Evolutionary conservation across 2,329 filamentous ascomycete genomes (phyloP), one percentile per base, ranked within the genome.

Genomic region (Talaromyces sp.): DNA sequence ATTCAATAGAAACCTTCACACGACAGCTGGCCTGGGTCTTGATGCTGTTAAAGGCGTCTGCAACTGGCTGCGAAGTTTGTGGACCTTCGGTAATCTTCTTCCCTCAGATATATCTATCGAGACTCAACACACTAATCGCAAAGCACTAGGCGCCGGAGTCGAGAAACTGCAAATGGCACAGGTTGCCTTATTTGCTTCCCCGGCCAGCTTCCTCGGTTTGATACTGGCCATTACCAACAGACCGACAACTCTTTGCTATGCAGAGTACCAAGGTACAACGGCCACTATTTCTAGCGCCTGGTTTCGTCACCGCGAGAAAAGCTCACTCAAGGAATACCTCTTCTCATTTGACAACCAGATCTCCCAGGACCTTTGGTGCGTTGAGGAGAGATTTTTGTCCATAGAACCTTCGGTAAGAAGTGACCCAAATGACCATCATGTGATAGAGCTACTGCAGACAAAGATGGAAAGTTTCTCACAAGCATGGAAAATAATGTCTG

Each of bases 31-130:
- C 63, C 84, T 85, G 39, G 90, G 85, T 67, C 84, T 87, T 67
- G 81, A 82, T 42, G 89, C 87, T 3, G 87, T 86, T 40, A 89
- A 86, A 66, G 86, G 90, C 69, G 83, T 95, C 39, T 84, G 95
- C 62, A 83, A 87, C 68, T 99, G 95, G 95, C 75, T 95, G 1
- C 87, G 92, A 68, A 84, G 87, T 37, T 88, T 84, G 69, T 99
- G 93, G 92, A 87, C 87, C 67, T 89, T 92, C 67, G 87, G 91
- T 93, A 80, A 73, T 84, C 75, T 60, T 21, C 37, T 39, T 16
- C 6, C 14, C 33, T n/a, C 37, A n/a, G 4, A 21, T 5, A 35
- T 28, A 40, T 31, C 48, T 37, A 46, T 23, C 39, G 6, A 46
- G 8, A 6, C 59, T 58, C 56, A 31, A 56, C 42, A 59, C 52